A percentile compares a stretch with the other conserved stretches of the same genome.
Evolutionary conservation across 2,329 filamentous ascomycete species (phyloP).

Genomic region (Penicillium nordicum): DNA sequence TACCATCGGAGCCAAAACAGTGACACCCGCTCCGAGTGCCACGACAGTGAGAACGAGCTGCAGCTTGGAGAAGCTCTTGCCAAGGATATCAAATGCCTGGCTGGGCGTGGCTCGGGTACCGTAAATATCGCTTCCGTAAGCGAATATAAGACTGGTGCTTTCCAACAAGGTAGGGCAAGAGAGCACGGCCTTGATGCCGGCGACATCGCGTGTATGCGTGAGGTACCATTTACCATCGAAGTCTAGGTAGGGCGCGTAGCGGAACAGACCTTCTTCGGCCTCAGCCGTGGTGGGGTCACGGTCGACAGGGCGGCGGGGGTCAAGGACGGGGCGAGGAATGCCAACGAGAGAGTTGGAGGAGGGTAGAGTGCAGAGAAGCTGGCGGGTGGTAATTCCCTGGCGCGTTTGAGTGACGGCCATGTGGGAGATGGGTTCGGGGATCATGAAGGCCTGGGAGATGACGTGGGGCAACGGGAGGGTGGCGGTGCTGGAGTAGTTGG

Average conservation of each 20-base stretch:
- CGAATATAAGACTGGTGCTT: conserved; percentile 86
- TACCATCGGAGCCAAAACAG: conserved; percentile 81
- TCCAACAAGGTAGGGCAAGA: conserved; percentile 77
- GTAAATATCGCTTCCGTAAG: conserved; percentile 81
- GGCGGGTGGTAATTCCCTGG: conserved; percentile 83
- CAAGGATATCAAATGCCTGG: conserved; percentile 85
- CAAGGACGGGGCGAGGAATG: conserved; percentile 73
- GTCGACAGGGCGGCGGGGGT: conserved; percentile 80
- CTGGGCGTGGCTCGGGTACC: conserved; percentile 84
- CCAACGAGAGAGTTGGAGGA: conserved; percentile 70
- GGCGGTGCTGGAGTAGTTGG: conserved; percentile 68
- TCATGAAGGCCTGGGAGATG: conserved; percentile 74
- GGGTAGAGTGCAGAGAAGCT: conserved; percentile 75
- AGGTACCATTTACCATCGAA: conserved; percentile 78
- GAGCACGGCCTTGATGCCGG: conserved; percentile 70
- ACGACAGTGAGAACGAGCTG: conserved; percentile 80
- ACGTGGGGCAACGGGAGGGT: conserved; percentile 66
- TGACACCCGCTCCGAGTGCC: conserved; percentile 72
- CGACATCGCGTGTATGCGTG: conserved; percentile 76
- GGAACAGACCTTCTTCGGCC: conserved; percentile 75
- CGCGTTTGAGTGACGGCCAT: conserved; percentile 83
- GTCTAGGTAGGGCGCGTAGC: conserved; percentile 73
- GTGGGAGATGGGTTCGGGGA: conserved; percentile 72
- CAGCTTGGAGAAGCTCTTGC: conserved; percentile 88
- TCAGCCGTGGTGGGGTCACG: conserved; percentile 78